Conservation (phyloP, 805 yeast species). For the Kuraishia capsulata region DNA sequence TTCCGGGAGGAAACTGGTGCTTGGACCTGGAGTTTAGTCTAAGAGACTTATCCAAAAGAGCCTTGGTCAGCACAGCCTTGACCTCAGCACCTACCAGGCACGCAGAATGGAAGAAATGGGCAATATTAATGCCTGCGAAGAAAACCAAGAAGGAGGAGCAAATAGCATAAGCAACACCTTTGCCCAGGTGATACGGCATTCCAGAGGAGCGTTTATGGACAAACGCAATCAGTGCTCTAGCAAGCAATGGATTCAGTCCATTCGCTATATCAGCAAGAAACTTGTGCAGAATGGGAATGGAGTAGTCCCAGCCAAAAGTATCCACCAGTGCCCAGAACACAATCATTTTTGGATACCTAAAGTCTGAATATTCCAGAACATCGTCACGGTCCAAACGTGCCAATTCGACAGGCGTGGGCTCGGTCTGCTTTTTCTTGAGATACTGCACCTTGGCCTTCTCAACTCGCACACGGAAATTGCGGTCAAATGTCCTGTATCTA, state of each 20-base stretch:
- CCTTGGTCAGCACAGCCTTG: constrained; percentile 63
- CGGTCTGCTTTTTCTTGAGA: constrained; percentile 7
- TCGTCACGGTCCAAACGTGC: constrained; percentile 11
- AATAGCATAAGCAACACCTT: constrained; percentile 70
- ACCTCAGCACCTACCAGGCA: constrained; percentile 61
- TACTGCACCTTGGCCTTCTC: constrained; percentile 20
- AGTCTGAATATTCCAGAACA: constrained; percentile 16
- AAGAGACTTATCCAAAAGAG: constrained; percentile 61
- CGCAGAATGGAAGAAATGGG: constrained; percentile 56
- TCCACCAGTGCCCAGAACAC: constrained; percentile 32
- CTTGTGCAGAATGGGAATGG: constrained; percentile 28
- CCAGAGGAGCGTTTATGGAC: constrained; percentile 44
- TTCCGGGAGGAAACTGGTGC: constrained; percentile 55
- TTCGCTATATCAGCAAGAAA: constrained; percentile 35
- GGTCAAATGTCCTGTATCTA: constrained; percentile 26
- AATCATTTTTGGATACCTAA: constrained; percentile 10
- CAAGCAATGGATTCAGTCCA: constrained; percentile 58
- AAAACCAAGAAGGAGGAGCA: constrained; percentile 55
- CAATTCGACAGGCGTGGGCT: constrained; percentile 12
- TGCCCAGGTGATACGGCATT: constrained; percentile 30
- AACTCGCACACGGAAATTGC: constrained; percentile 21
- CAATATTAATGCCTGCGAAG: constrained; percentile 36
- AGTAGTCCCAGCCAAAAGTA: constrained; percentile 29
- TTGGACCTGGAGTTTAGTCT: constrained; percentile 47
- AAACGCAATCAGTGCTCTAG: constrained; percentile 54